Evolutionary conservation across 495 filamentous ascomycete genomes (phyloP).

Genomic region (Penicillium silybi): DNA sequence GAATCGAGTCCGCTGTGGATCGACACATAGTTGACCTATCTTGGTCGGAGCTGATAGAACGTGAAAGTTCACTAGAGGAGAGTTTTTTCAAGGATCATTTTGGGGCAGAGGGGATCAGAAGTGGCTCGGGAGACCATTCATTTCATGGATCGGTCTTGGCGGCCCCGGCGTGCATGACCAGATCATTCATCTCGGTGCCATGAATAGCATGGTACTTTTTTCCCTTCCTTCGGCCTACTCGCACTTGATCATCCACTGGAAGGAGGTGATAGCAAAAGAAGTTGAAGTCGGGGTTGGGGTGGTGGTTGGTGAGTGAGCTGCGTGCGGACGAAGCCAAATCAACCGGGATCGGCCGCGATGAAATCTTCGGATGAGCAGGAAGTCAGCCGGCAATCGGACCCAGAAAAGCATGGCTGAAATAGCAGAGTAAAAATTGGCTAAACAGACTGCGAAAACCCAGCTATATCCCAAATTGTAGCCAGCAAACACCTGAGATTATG

Average conservation of each 20-base stretch:
- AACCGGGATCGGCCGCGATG: conserved; percentile 16
- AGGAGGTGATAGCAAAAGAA: not conserved
- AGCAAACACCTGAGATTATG: not conserved
- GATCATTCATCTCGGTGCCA: not conserved
- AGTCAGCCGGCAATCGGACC: not conserved
- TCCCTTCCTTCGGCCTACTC: not conserved
- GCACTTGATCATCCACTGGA: not conserved
- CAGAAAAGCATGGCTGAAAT: not conserved
- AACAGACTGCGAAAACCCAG: not conserved
- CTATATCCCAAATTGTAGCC: not conserved
- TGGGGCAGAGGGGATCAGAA: too few relatives aligned
- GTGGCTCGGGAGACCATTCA: not conserved
- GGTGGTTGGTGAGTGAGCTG: not conserved
- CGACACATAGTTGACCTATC: too few relatives aligned
- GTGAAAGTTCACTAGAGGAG: too few relatives aligned
- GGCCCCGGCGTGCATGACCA: not conserved
- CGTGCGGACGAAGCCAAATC: not conserved
- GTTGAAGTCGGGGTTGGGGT: not conserved
- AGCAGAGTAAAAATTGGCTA: not conserved
- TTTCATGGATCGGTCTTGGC: conserved; percentile 5
- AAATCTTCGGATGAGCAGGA: conserved; percentile 11
- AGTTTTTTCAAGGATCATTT: too few relatives aligned
- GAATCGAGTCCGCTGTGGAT: too few relatives aligned
- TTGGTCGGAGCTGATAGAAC: too few relatives aligned
- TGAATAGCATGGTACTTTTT: not conserved